These are phyloP conservation scores for Alopecurus myosuroides DNA, from an alignment of 176 grass and related monocot species.

Conservation along the genomic window DNA sequence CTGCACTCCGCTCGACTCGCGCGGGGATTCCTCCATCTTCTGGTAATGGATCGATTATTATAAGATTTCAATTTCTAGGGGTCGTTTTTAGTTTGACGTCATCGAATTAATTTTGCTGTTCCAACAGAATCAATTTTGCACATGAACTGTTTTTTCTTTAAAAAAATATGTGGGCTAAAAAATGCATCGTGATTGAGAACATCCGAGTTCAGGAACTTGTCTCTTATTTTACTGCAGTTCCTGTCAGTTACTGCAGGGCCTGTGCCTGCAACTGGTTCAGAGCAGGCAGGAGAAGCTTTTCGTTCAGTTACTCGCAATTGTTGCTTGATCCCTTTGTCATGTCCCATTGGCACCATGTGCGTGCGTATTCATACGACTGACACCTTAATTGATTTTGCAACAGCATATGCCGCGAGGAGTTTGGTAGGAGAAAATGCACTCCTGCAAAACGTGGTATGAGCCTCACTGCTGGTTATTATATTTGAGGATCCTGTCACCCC, in stretches of 20 bases:
- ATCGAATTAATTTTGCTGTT: background rate
- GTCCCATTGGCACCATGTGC: background rate
- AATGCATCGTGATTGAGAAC: background rate
- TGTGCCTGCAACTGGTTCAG: background rate
- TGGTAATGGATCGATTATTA: background rate
- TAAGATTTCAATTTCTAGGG: background rate
- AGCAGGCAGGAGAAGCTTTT: background rate
- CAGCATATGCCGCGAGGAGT: background rate
- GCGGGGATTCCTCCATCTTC: background rate
- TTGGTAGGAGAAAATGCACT: background rate
- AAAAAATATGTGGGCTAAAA: background rate
- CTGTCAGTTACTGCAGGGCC: background rate
- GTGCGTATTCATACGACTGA: background rate
- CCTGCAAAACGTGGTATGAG: background rate
- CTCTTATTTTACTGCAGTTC: background rate
- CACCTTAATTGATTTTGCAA: background rate
- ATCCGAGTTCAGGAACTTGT: background rate
- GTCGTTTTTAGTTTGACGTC: background rate
- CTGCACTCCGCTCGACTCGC: background rate
- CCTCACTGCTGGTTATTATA: background rate
- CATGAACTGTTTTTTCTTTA: background rate
- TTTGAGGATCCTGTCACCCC: background rate
- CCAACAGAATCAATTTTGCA: background rate
- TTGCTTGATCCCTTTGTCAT: background rate
- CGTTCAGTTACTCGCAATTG: background rate